Evolutionary conservation across 2,329 filamentous ascomycete species (phyloP).

Genomic region (Sporothrix pallida): DNA sequence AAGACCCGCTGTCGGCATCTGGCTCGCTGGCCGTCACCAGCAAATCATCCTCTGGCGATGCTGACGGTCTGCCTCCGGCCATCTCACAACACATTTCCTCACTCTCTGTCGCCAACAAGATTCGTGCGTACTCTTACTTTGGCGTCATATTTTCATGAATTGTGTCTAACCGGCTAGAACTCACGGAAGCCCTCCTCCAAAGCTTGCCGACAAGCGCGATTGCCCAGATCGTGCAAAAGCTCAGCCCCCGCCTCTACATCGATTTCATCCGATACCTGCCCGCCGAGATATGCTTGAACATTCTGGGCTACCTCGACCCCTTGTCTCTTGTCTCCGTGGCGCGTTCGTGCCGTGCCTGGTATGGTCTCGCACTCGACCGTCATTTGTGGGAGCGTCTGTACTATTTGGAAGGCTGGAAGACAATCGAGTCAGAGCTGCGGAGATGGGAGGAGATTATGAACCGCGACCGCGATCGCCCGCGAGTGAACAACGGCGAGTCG

Average conservation of each 20-base stretch:
- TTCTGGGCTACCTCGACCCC: slow-evolving; percentile 85
- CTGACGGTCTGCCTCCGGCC: slow-evolving; percentile 49
- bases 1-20: slow-evolving; percentile 64
- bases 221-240: slow-evolving; percentile 76
- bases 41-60: slow-evolving; percentile 41
- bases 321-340: slow-evolving; percentile 80
- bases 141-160: not conserved
- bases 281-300: slow-evolving; percentile 86
- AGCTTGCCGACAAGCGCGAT: slow-evolving; percentile 81
- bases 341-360: slow-evolving; percentile 80
- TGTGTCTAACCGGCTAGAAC: slow-evolving; percentile 58
- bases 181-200: slow-evolving; percentile 78
- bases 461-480: slow-evolving; percentile 49
- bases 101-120: slow-evolving; percentile 47
- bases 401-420: slow-evolving; percentile 82
- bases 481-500: slow-evolving; percentile 44
- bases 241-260: slow-evolving; percentile 86
- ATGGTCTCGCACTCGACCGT: slow-evolving; percentile 78
- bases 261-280: slow-evolving; percentile 88
- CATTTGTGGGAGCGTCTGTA: slow-evolving; percentile 88
- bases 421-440: slow-evolving; percentile 68
- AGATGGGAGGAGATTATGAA: slow-evolving; percentile 68
- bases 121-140: slow-evolving; percentile 28
- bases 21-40: slow-evolving; percentile 43
- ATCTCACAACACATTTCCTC: slow-evolving; percentile 56